Evolutionary conservation across 2,329 filamentous ascomycete genomes (phyloP).

Genomic region (Lecanoromycetidae sp.): DNA sequence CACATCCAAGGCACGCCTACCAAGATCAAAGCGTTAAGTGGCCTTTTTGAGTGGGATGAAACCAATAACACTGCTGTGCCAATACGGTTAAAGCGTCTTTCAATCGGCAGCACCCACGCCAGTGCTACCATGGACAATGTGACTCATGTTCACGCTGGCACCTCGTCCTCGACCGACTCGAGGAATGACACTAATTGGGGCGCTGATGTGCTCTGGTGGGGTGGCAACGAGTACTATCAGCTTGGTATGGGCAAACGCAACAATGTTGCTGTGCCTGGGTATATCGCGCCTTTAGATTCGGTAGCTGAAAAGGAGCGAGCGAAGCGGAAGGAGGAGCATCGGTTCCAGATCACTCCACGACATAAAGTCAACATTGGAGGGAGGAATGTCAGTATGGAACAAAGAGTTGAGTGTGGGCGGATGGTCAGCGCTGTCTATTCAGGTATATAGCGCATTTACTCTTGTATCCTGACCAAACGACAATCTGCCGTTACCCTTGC

Average conservation of each 20-base stretch:
- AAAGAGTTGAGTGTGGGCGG: slow-evolving; percentile 76
- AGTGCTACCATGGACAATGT: slow-evolving; percentile 75
- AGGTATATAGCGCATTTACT: slow-evolving; percentile 33
- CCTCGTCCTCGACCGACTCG: slow-evolving; percentile 24
- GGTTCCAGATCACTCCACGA: slow-evolving; percentile 70
- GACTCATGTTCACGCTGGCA: slow-evolving; percentile 48
- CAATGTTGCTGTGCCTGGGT: slow-evolving; percentile 62
- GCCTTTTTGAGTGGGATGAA: slow-evolving; percentile 81
- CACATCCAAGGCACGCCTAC: slow-evolving; percentile 66
- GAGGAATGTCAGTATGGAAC: slow-evolving; percentile 63
- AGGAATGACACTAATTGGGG: slow-evolving; percentile 75
- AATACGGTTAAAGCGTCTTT: slow-evolving; percentile 63
- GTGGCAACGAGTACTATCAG: slow-evolving; percentile 87
- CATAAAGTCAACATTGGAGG: slow-evolving; percentile 58
- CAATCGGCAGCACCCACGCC: slow-evolving; percentile 67
- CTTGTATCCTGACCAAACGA: too few relatives aligned
- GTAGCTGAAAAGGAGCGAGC: slow-evolving; percentile 49
- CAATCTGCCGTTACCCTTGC: too few relatives aligned
- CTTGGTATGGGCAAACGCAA: slow-evolving; percentile 81
- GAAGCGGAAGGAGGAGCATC: slow-evolving; percentile 53
- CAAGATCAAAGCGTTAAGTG: slow-evolving; percentile 73
- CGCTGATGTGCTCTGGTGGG: slow-evolving; percentile 83
- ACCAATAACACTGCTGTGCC: slow-evolving; percentile 52
- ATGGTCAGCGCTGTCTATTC: slow-evolving; percentile 77
- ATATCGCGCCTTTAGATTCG: slow-evolving; percentile 65